Conservation (phyloP, 805 yeast species). For the Ogataea dorogensis region DNA sequence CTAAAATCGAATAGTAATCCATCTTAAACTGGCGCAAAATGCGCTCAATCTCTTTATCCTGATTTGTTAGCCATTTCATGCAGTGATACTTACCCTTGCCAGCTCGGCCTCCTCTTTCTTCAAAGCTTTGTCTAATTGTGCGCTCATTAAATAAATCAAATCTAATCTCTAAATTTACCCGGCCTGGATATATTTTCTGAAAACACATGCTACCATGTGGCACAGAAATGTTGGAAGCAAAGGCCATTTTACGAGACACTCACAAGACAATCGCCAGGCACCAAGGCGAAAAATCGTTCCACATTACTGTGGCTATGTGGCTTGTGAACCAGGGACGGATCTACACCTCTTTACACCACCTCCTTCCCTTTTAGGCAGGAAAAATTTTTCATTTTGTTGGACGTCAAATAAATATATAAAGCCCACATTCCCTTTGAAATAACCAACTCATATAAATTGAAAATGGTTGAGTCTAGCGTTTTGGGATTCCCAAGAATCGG, state of each 20-base stretch:
- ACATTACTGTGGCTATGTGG: too few relatives aligned
- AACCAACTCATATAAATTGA: slow-evolving; percentile 20
- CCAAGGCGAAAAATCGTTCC: too few relatives aligned
- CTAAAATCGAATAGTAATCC: slow-evolving; percentile 57
- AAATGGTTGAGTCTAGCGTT: slow-evolving; percentile 94
- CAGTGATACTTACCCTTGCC: slow-evolving; percentile 17
- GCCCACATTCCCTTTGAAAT: slow-evolving; percentile 7
- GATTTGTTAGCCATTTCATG: slow-evolving; percentile 4
- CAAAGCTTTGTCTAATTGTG: slow-evolving; percentile 7
- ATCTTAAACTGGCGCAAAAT: slow-evolving; percentile 45
- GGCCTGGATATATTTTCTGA: slow-evolving; percentile 3
- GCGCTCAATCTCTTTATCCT: slow-evolving; percentile 56
- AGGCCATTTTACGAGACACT: not conserved
- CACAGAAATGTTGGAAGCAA: slow-evolving; percentile 7
- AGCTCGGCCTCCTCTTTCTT: slow-evolving; percentile 23
- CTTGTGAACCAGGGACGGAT: too few relatives aligned
- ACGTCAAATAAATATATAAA: slow-evolving; percentile 11
- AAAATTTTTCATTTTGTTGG: slow-evolving; percentile 24
- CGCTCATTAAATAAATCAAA: slow-evolving; percentile 4
- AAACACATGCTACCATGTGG: slow-evolving; percentile 14
- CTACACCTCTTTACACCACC: slow-evolving; percentile 9
- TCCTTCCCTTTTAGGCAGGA: slow-evolving; percentile 12
- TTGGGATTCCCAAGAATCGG: slow-evolving; percentile 99
- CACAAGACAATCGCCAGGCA: not conserved
- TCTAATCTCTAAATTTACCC: slow-evolving; percentile 7